Conservation (phyloP, 345 rosid genomes). For the Lepidium sativum region DNA sequence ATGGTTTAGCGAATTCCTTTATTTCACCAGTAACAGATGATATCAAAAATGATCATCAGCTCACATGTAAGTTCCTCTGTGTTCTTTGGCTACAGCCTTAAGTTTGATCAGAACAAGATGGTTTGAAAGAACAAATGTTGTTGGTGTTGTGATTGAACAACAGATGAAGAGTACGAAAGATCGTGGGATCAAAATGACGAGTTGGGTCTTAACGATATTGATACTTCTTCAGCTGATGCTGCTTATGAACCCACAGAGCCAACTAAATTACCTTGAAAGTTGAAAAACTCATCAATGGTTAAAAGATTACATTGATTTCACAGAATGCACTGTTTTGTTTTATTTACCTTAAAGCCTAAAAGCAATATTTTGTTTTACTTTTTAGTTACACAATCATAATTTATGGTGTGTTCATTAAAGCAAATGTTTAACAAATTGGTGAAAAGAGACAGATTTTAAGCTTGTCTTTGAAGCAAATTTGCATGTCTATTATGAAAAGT, state of each 20-base stretch:
- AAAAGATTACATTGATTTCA: no score
- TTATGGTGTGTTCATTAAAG: no score
- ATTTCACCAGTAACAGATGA: conserved; percentile 71
- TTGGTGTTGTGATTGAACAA: not conserved
- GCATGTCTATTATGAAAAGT: no score
- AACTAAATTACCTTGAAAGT: conserved; percentile 2
- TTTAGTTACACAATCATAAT: no score
- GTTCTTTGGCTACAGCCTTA: not conserved
- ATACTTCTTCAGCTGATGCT: conserved; percentile 77
- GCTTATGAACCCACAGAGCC: conserved; percentile 39
- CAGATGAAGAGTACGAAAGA: conserved; percentile 81
- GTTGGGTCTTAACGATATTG: conserved; percentile 80
- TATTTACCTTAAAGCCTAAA: no score
- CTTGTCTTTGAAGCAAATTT: no score
- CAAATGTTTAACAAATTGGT: no score
- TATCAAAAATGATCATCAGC: conserved; percentile 77
- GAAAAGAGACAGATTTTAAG: no score
- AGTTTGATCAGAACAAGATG: not conserved
- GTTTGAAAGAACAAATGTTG: not conserved
- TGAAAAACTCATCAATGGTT: no score
- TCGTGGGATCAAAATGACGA: conserved; percentile 96
- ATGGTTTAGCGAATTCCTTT: conserved; percentile 86
- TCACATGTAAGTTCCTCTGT: conserved; percentile 53
- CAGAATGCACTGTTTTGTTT: no score
- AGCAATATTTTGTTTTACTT: no score